A percentile compares a stretch with the other conserved stretches of the same genome.
Evolutionary conservation across 352 stramenopile genomes (phyloP).

Genomic region (Nothophytophthora sp.): DNA sequence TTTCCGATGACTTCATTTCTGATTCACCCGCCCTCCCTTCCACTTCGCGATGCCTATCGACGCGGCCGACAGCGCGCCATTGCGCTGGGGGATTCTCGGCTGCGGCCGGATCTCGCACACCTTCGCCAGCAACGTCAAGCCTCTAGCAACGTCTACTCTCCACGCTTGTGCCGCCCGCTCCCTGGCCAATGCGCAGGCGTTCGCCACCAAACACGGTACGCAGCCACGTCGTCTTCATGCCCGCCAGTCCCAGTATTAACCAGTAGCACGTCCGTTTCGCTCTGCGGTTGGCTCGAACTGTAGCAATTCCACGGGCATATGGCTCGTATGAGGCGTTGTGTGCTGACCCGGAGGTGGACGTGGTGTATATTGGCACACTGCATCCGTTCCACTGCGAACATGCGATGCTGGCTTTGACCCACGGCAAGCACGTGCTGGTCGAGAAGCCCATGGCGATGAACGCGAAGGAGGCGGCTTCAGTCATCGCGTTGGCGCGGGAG

Average conservation of each 20-base stretch:
- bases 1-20: too few species aligned
- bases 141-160: slow-evolving; percentile 15
- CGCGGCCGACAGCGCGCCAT: slow-evolving; percentile 7
- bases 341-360: slow-evolving; percentile 72
- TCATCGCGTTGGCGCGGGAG: slow-evolving; percentile 26
- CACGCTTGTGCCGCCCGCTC: slow-evolving; percentile 53
- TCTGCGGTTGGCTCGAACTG: too few species aligned
- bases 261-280: too few species aligned
- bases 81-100: slow-evolving; percentile 65
- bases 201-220: slow-evolving; percentile 43
- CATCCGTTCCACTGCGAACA: slow-evolving; percentile 75
- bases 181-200: slow-evolving; percentile 41
- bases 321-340: slow-evolving; percentile 83
- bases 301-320: slow-evolving; percentile 46
- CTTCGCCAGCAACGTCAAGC: slow-evolving; percentile 49
- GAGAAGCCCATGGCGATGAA: slow-evolving; percentile 92
- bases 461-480: slow-evolving; percentile 56
- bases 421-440: slow-evolving; percentile 88
- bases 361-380: slow-evolving; percentile 91
- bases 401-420: slow-evolving; percentile 58
- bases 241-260: too few species aligned
- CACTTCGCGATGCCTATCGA: too few species aligned
- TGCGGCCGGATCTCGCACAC: slow-evolving; percentile 66
- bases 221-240: slow-evolving; percentile 7
- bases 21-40: too few species aligned